Evolutionary conservation across 2,329 filamentous ascomycete genomes (phyloP).

Genomic region (Microdochium nivale): DNA sequence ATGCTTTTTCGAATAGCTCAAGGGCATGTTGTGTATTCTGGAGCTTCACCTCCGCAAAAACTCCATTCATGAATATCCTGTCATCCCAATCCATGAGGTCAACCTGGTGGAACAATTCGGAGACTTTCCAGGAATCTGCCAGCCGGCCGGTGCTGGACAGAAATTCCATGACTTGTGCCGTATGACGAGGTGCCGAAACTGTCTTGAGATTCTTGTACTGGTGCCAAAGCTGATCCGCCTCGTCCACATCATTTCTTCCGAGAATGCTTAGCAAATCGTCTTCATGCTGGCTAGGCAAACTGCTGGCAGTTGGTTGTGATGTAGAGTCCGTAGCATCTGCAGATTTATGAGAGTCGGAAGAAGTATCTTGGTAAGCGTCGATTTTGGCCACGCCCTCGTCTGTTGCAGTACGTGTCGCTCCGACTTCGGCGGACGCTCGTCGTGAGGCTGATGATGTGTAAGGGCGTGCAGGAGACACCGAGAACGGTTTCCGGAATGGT

Average conservation of each 20-base stretch:
- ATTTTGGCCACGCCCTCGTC: neutral
- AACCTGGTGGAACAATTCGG: slow-evolving; percentile 32
- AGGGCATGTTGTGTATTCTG: slow-evolving; percentile 29
- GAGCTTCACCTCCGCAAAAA: slow-evolving; percentile 32
- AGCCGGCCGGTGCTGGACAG: slow-evolving; percentile 32
- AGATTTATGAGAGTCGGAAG: no score
- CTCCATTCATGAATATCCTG: slow-evolving; percentile 26
- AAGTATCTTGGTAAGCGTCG: neutral
- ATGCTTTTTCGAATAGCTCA: slow-evolving; percentile 27
- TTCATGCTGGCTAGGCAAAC: slow-evolving; percentile 3
- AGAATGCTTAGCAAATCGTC: slow-evolving; percentile 12
- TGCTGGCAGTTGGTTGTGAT: neutral
- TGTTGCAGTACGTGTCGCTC: neutral
- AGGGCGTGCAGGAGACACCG: slow-evolving; percentile 16
- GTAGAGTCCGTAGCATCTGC: neutral
- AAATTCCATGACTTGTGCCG: slow-evolving; percentile 28
- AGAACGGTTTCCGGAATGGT: slow-evolving; percentile 11
- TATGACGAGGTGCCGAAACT: neutral
- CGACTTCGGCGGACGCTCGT: neutral
- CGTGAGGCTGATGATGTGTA: neutral
- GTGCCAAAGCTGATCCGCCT: slow-evolving; percentile 32
- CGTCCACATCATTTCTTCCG: slow-evolving; percentile 6
- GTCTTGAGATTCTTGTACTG: slow-evolving; percentile 28
- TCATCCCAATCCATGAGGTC: slow-evolving; percentile 28
- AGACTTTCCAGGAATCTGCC: slow-evolving; percentile 35